Base-by-base conservation (phyloP, 129 eudicot genomes). In the Arctium minus region DNA sequence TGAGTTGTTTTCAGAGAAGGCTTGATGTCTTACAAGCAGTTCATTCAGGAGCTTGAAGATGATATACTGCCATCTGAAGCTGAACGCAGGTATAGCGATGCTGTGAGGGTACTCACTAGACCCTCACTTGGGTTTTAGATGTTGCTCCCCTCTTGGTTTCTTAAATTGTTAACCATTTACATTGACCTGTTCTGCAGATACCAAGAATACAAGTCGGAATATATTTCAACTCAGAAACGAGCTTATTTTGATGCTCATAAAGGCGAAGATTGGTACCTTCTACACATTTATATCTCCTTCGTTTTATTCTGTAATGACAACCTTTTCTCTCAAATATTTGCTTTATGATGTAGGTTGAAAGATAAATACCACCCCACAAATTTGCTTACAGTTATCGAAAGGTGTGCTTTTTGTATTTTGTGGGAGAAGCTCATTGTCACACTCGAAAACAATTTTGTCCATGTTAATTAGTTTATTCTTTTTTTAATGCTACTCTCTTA, bases 11-110 rank as follows among this genome's bases (percentile, higher is more conserved):
- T 40, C 90, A 96, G 99, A 82, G 99, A 93, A 81, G 99, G 99
- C 74, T 82, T 96, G 89, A 96, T 93, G 99, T 89, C 99, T 56
- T 96, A 93, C 82, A 96, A 96, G 91, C 98, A 93, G 90, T 96
- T 96, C 78, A 96, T 96, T 75, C 98, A 96, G 87, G 99, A 96
- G 85, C 99, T 96, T 89, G 98, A 96, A 90, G 99, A 96, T 86
- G 99, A 96, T 89, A 86, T 96, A 72, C 83, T 93, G 56, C 99
- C 99, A 27, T 65, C 95, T 60, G 99, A 96, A 87, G 99, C 99
- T 65, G 99, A 93, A 88, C 94, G 93, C 89, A 91, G 99, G 99
- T 96, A 87, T 70, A 27, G 13, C 32, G 11, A 53, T 37, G 40
- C 40, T 37, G 40, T 37, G 40, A 37, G 29, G 74, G 29, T 85